Evolutionary conservation across 2,329 filamentous ascomycete genomes (phyloP), one percentile per base, ranked within the genome.

Genomic region (Dactylella cylindrospora): DNA sequence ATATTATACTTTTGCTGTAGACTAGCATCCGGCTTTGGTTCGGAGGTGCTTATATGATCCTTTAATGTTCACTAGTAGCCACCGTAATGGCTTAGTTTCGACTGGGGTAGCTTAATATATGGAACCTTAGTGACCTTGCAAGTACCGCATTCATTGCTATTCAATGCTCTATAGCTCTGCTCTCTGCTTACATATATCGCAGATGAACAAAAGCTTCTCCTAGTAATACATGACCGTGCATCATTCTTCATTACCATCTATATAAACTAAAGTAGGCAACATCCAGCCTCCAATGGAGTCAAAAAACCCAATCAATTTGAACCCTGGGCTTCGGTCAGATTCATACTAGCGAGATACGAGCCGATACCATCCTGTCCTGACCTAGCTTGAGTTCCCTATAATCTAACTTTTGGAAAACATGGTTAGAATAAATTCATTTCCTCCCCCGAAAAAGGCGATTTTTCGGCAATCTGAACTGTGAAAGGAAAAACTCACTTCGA

Each of bases 401-500:
- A 50, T 49, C 57, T 62, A 62, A 33, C 57, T 54, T 54, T 62
- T 22, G 15, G 31, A 5, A 54, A 40, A 26, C 10, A 43, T 50
- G 43, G 36, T 62, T 62, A 62, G 57, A 25, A 44, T 26, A 36
- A 32, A 17, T 15, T 12, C 28, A 20, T n/a, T n/a, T n/a, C n/a
- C n/a, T n/a, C n/a, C n/a, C n/a, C n/a, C n/a, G n/a, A n/a, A n/a
- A n/a, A n/a, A n/a, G n/a, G n/a, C n/a, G n/a, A n/a, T n/a, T n/a
- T n/a, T n/a, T n/a, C n/a, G n/a, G n/a, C n/a, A n/a, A n/a, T n/a
- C n/a, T n/a, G n/a, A n/a, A n/a, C n/a, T n/a, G n/a, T n/a, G n/a
- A n/a, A n/a, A n/a, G 17, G 38, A 19, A 17, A 40, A 40, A 52
- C 59, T 66, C 67, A 70, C 68, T 70, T 70, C 62, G 68, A 61